Evolutionary conservation across 2,329 filamentous ascomycete genomes (phyloP).

Genomic region (Cryphonectria naterciae): DNA sequence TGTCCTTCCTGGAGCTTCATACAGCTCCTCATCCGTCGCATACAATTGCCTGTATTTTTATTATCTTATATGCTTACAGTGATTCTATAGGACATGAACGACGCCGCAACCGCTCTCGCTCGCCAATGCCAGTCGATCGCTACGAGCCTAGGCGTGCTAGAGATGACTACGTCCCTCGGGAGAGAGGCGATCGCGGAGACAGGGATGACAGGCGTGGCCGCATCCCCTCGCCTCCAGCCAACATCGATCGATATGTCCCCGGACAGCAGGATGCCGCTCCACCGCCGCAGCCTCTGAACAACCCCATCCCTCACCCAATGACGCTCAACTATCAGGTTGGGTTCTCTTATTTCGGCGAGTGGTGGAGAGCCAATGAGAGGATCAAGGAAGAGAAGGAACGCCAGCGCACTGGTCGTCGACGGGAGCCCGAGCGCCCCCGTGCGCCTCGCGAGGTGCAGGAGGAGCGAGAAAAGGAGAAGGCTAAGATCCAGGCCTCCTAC

Average conservation of each 20-base stretch:
- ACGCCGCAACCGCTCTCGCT: slow-evolving; percentile 69
- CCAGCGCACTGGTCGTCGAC: slow-evolving; percentile 68
- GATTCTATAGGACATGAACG: slow-evolving; percentile 57
- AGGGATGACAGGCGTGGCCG: slow-evolving; percentile 64
- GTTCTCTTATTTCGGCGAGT: slow-evolving; percentile 84
- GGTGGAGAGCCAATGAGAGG: slow-evolving; percentile 82
- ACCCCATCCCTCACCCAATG: slow-evolving; percentile 73
- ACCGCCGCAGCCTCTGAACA: slow-evolving; percentile 54
- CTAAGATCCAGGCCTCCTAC: slow-evolving; percentile 73
- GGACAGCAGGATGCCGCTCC: slow-evolving; percentile 61
- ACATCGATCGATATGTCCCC: slow-evolving; percentile 85
- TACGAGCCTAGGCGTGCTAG: slow-evolving; percentile 74
- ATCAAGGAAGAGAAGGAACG: slow-evolving; percentile 83
- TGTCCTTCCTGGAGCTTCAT: slow-evolving; percentile 5
- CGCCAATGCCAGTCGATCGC: slow-evolving; percentile 71
- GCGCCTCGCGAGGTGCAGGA: slow-evolving; percentile 69
- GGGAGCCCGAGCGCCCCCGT: slow-evolving; percentile 65
- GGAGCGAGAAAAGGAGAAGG: slow-evolving; percentile 78
- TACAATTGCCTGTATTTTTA: slow-evolving; percentile 13
- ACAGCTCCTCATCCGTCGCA: neutral
- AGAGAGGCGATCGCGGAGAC: slow-evolving; percentile 38
- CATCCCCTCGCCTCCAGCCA: slow-evolving; percentile 65
- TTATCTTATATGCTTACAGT: slow-evolving; percentile 32
- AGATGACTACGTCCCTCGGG: slow-evolving; percentile 42
- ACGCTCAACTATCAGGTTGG: slow-evolving; percentile 79